A percentile compares a stretch with the other conserved stretches of the same genome.
These are phyloP conservation scores for Cryptococcus floricola DNA, from an alignment of 1,284 basidiomycete species.

Conservation along the genomic window DNA sequence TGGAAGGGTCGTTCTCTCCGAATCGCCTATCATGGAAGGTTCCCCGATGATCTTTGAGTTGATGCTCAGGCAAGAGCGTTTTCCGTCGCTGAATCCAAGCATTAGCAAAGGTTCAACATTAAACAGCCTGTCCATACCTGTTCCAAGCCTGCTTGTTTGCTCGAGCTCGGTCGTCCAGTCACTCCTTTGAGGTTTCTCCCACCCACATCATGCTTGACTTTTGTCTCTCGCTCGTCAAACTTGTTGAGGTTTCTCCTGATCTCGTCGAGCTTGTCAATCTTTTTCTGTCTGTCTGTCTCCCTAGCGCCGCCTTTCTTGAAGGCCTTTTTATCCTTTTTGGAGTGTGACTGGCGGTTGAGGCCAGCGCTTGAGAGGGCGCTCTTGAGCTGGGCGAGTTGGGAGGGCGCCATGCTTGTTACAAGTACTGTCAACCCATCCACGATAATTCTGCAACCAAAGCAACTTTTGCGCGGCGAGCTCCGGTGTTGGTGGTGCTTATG, in stretches of 20 bases:
- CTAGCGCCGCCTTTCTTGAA: conserved; percentile 57
- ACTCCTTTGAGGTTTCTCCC: conserved; percentile 82
- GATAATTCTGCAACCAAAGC: background rate
- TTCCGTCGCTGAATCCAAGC: conserved; percentile 66
- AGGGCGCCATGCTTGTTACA: conserved; percentile 49
- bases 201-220: conserved; percentile 86
- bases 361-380: conserved; percentile 73
- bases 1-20: conserved; percentile 86
- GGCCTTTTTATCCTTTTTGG: conserved; percentile 60
- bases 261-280: conserved; percentile 71
- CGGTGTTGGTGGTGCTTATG: background rate
- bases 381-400: conserved; percentile 83
- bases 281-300: conserved; percentile 74
- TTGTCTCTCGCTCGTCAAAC: conserved; percentile 87
- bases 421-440: background rate
- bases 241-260: conserved; percentile 85
- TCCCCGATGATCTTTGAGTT: conserved; percentile 71
- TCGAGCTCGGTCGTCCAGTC: conserved; percentile 74
- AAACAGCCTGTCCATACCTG: conserved; percentile 57
- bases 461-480: conserved; percentile 14
- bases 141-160: conserved; percentile 84
- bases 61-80: conserved; percentile 76
- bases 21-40: conserved; percentile 92
- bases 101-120: background rate
- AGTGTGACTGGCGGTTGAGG: conserved; percentile 57